phyloP scores from a whole-genome alignment of 352 stramenopile genomes.

The Phytophthora ohioensis region DNA sequence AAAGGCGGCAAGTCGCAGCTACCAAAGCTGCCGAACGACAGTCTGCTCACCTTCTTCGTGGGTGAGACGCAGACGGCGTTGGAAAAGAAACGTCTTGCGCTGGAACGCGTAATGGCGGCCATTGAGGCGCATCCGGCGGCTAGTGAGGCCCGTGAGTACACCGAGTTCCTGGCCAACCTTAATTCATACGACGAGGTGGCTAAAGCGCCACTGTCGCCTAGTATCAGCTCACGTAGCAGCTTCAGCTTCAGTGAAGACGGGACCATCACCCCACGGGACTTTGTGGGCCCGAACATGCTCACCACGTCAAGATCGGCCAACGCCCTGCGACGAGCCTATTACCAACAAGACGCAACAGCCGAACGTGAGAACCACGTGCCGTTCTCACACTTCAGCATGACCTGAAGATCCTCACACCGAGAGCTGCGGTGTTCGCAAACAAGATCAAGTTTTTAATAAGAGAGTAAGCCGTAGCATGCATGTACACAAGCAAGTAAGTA shows the following conservation, averaged over 20 bases:
- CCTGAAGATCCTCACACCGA: conserved; percentile 29
- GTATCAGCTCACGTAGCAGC: conserved; percentile 39
- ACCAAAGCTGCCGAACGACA: conserved; percentile 65
- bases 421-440: neutral
- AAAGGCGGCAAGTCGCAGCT: conserved; percentile 53
- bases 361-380: conserved; percentile 51
- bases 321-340: conserved; percentile 44
- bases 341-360: conserved; percentile 32
- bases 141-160: conserved; percentile 72
- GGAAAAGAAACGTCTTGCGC: conserved; percentile 69
- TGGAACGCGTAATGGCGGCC: conserved; percentile 54
- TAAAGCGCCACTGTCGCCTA: conserved; percentile 39
- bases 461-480: conserved; percentile 16
- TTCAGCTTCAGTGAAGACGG: conserved; percentile 48
- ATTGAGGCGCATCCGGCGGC: conserved; percentile 67
- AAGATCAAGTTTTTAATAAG: conserved; percentile 9
- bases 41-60: conserved; percentile 77
- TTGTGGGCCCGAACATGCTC: conserved; percentile 27
- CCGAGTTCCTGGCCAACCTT: conserved; percentile 68
- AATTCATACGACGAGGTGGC: conserved; percentile 64
- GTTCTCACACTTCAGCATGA: conserved; percentile 68
- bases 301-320: conserved; percentile 45
- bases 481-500: conserved; percentile 25
- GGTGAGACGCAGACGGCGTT: conserved; percentile 75
- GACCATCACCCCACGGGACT: conserved; percentile 33